Evolutionary conservation across 177 flowering plant species (phyloP), one percentile per base, ranked within the genome.

Genomic region (Vitis hybrid): DNA sequence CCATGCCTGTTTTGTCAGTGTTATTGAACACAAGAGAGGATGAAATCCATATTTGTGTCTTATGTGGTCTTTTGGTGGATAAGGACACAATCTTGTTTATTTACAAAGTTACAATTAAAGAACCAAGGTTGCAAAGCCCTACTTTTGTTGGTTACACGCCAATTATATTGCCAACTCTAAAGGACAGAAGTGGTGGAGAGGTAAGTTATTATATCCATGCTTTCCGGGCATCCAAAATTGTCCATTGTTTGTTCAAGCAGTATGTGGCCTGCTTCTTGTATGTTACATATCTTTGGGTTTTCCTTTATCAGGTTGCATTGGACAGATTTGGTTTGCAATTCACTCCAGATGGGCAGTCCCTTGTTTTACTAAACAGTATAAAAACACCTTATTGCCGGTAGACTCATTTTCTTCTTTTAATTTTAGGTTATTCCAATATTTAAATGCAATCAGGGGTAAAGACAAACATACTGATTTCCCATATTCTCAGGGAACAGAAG

Each of bases 331-430:
- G 80, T 66, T 70, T 87, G 50, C 91, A 88, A 56, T 79, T 90
- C 40, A 81, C 89, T 58, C 92, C 91, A 56, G 80, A 86, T 83
- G 89, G 84, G 23, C 76, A 84, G 71, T 70, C 52, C 75, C 87
- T 95, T 75, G 89, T 90, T 74, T 74, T 89, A 19, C 79, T 83
- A 19, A 84, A 79, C 78, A 75, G 80, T 74, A 79, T 92, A 23
- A 86, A 72, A 81, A 82, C 83, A 66, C 94, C 99, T 70, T 78
- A 67, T 65, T 96, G 99, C 93, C 93, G 99, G 99, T 96, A 81
- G 21, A 62, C 75, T 75, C 21, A 30, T 67, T 73, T 18, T 60
- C 10, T 70, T 59, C 40, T n/a, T 64, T 26, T 26, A 26, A 32
- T 34, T 50, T 40, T 40, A 19, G 6, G 7, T 9, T 10, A 60